Base-by-base conservation (phyloP, 805 yeast species). In the Candida taoyuanica region DNA sequence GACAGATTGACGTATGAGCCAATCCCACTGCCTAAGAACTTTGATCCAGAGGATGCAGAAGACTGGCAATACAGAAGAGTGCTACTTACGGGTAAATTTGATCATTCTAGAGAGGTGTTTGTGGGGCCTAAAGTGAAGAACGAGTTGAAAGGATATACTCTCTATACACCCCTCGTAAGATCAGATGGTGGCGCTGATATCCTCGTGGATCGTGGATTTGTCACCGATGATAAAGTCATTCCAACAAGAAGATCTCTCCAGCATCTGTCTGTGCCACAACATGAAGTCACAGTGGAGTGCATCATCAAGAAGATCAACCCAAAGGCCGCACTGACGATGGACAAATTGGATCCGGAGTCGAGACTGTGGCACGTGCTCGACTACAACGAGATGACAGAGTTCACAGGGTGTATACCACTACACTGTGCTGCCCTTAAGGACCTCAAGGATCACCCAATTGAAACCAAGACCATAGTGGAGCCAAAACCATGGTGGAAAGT, bases 151-250 rank as follows among this genome's bases (percentile, higher is more conserved):
- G 98, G 98, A 1, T 93, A 85, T 59, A 63, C 75, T 17, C 71
- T 91, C 5, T 76, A 85, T 21, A 82, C 94, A 5, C 98, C 98
- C 11, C 76, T 93, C 52, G 72, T 77, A 17, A 75, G 95, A 43
- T 65, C 76, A 4, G 78, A 76, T 44, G 85, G 87, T 17, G 93
- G 88, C 2, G 74, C 80, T 33, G 89, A 85, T 37, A 67, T 93
- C 14, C 65, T 93, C 37, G 73, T 93, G 20, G 94, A 86, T 58
- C 74, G 98, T 48, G 98, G 98, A 13, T 93, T 97, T 95, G 77
- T 93, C 32, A 65, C 76, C 18, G 87, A 83, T 48, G 84, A 77
- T 12, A 76, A 76, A 62, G 58, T 66, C 3, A 59, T 64, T n/a
- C 80, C 95, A 68, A 42, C 70, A 40, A 48, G 68, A 48, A 50